A percentile compares a stretch with the other conserved stretches of the same genome.
Conservation (phyloP, 805 yeast species). For the Kazachstania psychrophila region DNA sequence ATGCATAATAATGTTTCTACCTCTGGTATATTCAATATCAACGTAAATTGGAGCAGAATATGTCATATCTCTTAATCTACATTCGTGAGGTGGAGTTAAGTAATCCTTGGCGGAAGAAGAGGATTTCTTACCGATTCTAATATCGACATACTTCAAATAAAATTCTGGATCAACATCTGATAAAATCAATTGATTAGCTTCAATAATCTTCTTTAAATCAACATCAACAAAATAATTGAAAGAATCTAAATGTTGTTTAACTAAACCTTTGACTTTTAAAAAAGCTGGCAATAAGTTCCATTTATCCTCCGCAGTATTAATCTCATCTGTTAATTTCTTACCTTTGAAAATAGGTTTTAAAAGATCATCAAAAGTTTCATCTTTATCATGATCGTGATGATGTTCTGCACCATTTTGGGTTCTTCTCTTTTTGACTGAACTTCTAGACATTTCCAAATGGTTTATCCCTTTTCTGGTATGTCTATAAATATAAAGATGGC, state of each 20-base stretch:
- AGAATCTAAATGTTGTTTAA: conserved; percentile 96
- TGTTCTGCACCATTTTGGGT: conserved; percentile 6
- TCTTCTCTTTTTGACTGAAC: conserved; percentile 7
- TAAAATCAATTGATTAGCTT: conserved; percentile 80
- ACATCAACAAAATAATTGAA: conserved; percentile 92
- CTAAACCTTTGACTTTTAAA: conserved; percentile 88
- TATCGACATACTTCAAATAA: conserved; percentile 84
- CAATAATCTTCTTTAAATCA: conserved; percentile 84
- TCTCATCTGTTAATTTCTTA: conserved; percentile 74
- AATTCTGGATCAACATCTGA: conserved; percentile 97
- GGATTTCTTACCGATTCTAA: conserved; percentile 79
- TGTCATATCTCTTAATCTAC: conserved; percentile 87
- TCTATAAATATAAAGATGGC: too few relatives aligned
- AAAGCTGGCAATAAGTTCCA: conserved; percentile 97
- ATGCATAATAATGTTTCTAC: conserved; percentile 82
- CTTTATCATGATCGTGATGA: conserved; percentile 24
- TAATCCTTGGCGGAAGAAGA: conserved; percentile 47
- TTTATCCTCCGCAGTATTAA: conserved; percentile 87
- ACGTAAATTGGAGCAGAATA: conserved; percentile 93
- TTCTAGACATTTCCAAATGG: conserved; percentile 4
- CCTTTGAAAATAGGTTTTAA: conserved; percentile 80
- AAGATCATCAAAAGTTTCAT: conserved; percentile 65
- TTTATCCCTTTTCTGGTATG: too few relatives aligned
- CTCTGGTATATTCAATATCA: conserved; percentile 95
- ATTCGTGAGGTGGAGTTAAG: conserved; percentile 82